Conservation (phyloP, 345 rosid species). For the Citrus inodora region DNA sequence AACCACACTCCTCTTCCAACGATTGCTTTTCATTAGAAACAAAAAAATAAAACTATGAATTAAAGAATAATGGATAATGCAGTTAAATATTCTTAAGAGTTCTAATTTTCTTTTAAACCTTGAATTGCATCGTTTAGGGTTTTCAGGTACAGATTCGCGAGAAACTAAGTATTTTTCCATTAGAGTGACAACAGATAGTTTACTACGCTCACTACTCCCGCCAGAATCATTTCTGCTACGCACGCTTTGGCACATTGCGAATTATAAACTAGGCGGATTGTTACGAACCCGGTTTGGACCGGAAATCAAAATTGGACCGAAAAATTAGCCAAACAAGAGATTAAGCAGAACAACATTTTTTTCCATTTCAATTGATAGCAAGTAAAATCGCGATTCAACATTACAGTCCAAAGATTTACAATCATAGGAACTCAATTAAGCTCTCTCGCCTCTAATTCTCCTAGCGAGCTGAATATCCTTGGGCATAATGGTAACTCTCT, state of each 20-base stretch:
- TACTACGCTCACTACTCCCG: not conserved
- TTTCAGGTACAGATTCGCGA: conserved; percentile 25
- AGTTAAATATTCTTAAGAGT: not conserved
- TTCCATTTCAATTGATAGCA: not conserved
- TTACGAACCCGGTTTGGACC: not conserved
- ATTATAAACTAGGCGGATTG: too few relatives aligned
- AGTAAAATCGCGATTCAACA: not conserved
- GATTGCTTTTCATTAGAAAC: conserved; percentile 17
- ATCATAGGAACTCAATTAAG: conserved; percentile 6
- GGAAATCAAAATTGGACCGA: not conserved
- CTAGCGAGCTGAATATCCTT: conserved; percentile 60
- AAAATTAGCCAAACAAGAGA: not conserved
- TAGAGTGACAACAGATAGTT: not conserved
- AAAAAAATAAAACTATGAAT: not conserved
- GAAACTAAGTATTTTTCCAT: conserved; percentile 53
- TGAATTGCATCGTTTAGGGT: conserved; percentile 15
- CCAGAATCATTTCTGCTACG: not conserved
- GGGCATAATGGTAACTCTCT: conserved; percentile 64
- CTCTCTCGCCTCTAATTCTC: conserved; percentile 54
- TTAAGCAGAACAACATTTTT: not conserved
- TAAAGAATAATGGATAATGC: too few relatives aligned
- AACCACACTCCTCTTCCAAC: conserved; percentile 55
- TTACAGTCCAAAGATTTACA: not conserved
- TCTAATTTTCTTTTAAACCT: not conserved
- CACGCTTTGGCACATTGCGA: not conserved